Evolutionary conservation across 495 filamentous ascomycete genomes (phyloP).

Genomic region (Cetradonia linearis): DNA sequence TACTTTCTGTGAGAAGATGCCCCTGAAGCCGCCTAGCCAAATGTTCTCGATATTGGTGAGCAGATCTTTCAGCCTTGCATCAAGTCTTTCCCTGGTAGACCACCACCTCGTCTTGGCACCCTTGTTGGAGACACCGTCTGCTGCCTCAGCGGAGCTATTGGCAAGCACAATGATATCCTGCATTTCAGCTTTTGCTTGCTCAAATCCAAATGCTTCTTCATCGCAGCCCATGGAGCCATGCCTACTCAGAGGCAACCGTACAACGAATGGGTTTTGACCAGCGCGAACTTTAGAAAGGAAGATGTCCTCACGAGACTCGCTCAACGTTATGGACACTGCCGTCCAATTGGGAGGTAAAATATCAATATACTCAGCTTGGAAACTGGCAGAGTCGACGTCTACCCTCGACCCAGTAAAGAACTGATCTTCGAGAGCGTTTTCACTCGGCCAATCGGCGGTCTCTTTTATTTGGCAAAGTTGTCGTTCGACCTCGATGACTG

Average conservation of each 20-base stretch:
- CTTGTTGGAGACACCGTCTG: conserved; percentile 47
- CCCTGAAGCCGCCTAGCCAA: conserved; percentile 90
- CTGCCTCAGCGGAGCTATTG: conserved; percentile 72
- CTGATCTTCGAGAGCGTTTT: conserved; percentile 1
- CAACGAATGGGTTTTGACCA: conserved; percentile 64
- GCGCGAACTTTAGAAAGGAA: conserved; percentile 68
- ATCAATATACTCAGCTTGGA: conserved; percentile 64
- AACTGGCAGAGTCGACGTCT: conserved; percentile 37
- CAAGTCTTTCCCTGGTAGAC: conserved; percentile 69
- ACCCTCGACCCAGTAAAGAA: conserved; percentile 27
- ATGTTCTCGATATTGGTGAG: conserved; percentile 77
- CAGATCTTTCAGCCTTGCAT: conserved; percentile 64
- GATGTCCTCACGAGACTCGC: conserved; percentile 69
- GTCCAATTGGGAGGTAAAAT: conserved; percentile 78
- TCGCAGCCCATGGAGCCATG: conserved; percentile 72
- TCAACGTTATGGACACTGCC: conserved; percentile 73
- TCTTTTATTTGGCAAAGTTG: conserved; percentile 25
- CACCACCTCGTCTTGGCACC: conserved; percentile 74
- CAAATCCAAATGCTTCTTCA: conserved; percentile 74
- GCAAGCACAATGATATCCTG: conserved; percentile 68
- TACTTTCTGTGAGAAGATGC: conserved; percentile 69
- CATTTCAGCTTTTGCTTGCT: conserved; percentile 64
- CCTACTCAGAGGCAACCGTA: conserved; percentile 73
- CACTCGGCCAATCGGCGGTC: conserved; percentile 36
- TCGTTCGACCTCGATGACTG: conserved; percentile 40